Conservation (phyloP, 495 filamentous ascomycete genomes). For the Aspergillus hancockii region DNA sequence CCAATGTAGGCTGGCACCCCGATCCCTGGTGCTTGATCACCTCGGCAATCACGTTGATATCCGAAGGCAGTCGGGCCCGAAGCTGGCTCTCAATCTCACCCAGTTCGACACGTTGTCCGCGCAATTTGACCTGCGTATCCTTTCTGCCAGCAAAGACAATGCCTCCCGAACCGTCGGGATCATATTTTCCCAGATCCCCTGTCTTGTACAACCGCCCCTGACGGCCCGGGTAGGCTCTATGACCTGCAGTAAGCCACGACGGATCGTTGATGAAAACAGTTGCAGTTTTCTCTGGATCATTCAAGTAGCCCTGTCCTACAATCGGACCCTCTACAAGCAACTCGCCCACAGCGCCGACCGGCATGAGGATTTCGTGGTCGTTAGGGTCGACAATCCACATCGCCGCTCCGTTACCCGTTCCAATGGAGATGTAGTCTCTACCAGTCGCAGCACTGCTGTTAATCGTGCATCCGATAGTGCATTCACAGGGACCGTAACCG, state of each 20-base stretch:
- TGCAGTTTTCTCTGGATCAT: constrained; percentile 47
- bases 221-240: constrained; percentile 36
- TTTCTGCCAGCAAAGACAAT: constrained; percentile 61
- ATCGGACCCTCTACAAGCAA: constrained; percentile 56
- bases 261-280: constrained; percentile 50
- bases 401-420: constrained; percentile 38
- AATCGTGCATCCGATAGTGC: constrained; percentile 46
- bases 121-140: constrained; percentile 64
- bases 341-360: constrained; percentile 55
- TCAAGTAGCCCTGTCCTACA: constrained; percentile 53
- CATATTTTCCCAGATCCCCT: constrained; percentile 55
- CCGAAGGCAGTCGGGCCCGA: constrained; percentile 30
- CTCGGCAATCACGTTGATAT: constrained; percentile 37
- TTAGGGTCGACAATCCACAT: constrained; percentile 53
- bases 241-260: constrained; percentile 45
- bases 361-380: constrained; percentile 44
- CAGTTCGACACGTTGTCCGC: constrained; percentile 63
- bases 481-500: constrained; percentile 54
- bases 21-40: constrained; percentile 37
- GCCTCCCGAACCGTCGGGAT: constrained; percentile 47
- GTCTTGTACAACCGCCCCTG: constrained; percentile 48
- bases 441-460: constrained; percentile 46
- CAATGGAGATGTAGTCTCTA: constrained; percentile 38
- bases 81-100: constrained; percentile 53
- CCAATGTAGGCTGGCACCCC: constrained; percentile 33